Percentiles rank a stretch among this genome's conserved stretches.
Evolutionary conservation across 371 early-diverging fungal species (phyloP).

Genomic region (Circinella minor): DNA sequence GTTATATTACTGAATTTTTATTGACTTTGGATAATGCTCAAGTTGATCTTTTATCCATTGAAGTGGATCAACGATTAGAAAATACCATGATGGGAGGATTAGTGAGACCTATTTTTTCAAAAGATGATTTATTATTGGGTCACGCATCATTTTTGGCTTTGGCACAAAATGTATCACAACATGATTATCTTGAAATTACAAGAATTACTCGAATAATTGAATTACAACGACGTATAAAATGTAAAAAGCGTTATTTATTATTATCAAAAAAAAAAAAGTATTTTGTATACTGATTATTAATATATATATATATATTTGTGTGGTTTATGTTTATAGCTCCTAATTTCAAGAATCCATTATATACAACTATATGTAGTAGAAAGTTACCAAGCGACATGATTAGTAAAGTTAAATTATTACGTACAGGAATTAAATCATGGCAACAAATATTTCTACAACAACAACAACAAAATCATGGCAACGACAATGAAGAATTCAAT

Average conservation of each 20-base stretch:
- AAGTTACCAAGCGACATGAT: conserved; percentile 18
- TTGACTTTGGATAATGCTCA: conserved; percentile 16
- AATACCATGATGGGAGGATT: conserved; percentile 21
- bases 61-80: conserved; percentile 32
- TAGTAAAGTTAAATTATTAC: background rate
- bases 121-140: conserved; percentile 34
- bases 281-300: background rate
- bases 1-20: conserved; percentile 10
- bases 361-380: background rate
- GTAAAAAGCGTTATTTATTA: background rate
- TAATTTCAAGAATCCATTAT: conserved; percentile 3
- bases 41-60: background rate
- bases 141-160: conserved; percentile 12
- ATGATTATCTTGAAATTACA: conserved; percentile 1
- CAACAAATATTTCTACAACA: conserved; percentile 2
- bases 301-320: background rate
- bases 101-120: conserved; percentile 29
- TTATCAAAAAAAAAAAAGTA: background rate
- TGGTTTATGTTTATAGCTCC: background rate
- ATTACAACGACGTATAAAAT: conserved; percentile 3
- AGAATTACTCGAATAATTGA: background rate
- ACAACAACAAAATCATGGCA: background rate
- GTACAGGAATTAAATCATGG: conserved; percentile 23
- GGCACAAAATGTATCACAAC: background rate
- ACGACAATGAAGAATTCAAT: conserved; percentile 21